These are phyloP conservation scores for Fusarium poae DNA, from an alignment of 2,329 filamentous ascomycete genomes.

Conservation along the genomic window DNA sequence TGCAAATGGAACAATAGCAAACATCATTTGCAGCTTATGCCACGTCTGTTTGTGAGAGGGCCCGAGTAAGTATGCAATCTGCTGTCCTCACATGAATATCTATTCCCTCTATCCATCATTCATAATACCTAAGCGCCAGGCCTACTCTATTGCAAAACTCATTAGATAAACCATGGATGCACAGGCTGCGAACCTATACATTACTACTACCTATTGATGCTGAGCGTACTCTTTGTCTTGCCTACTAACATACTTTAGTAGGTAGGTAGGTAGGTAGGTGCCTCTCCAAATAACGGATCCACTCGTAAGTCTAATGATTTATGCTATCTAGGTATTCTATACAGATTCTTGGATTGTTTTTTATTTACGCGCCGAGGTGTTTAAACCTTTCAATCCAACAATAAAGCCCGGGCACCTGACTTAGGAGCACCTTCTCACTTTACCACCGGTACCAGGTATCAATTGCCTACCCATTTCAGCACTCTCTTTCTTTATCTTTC, in stretches of 20 bases:
- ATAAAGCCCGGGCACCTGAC: background rate
- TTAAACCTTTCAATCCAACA: background rate
- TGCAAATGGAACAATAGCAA: background rate
- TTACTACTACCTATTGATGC: background rate
- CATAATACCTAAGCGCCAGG: background rate
- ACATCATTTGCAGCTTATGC: background rate
- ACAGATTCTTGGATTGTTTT: background rate
- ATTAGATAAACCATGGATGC: background rate
- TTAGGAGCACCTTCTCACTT: background rate
- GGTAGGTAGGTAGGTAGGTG: too few species aligned
- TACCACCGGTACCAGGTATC: background rate
- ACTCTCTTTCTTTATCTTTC: background rate
- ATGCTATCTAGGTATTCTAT: background rate
- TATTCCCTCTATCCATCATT: background rate
- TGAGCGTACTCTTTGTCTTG: background rate
- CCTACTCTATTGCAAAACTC: background rate
- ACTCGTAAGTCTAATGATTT: background rate
- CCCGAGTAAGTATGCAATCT: background rate
- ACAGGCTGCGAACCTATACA: background rate
- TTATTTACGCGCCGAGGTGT: background rate
- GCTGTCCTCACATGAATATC: too few species aligned
- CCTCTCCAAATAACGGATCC: too few species aligned
- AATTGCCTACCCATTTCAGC: constrained; percentile 1
- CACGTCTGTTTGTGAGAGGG: background rate
- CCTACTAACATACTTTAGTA: too few species aligned